Base-by-base conservation (phyloP, 2,329 filamentous ascomycete species). In the Alternaria brassicicola region DNA sequence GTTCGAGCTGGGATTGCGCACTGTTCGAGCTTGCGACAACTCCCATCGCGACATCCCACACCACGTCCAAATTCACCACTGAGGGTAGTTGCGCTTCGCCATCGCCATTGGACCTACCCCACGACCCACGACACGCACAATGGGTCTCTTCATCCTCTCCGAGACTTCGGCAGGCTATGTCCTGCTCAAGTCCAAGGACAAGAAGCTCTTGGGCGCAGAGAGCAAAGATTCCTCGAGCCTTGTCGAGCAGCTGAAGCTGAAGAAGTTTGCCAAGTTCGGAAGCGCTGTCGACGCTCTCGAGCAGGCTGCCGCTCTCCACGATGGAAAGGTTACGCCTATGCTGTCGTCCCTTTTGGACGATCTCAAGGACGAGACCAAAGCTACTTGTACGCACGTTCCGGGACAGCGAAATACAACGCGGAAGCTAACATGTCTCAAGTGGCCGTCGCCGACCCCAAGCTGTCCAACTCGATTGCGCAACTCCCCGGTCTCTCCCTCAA, bases 311-410 rank as follows among this genome's bases (percentile, higher is more conserved):
- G 70, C 69, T 21, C 82, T 99, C 62, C 90, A 92, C 67, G 94
- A 98, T 75, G 93, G 93, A 78, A 98, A 97, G 83, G 93, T 98
- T 64, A 96, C 94, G 46, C 89, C 93, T 57, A 89, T 95, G 79
- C 85, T 99, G 63, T 84, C 90, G 52, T 86, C 85, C 68, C 86
- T 99, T 62, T 88, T 99, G 69, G 88, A 96, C 68, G 88, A 89
- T 52, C 88, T 98, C 80, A 97, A 97, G 83, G 90, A 96, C 77
- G 95, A 99, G 86, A 96, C 96, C 84, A 98, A 99, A 83, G 89
- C 92, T 39, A 96, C 93, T 19, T 85, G 68, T 71, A 64, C 57
- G 68, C 30, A 25, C 36, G 7, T 38, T 48, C 36, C 35, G 21
- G 42, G 25, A 41, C 13, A 7, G 38, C 28, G n/a, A 35, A 25